These are phyloP conservation scores for Cryphonectria parasitica DNA, from an alignment of 2,329 filamentous ascomycete genomes.

Conservation along the genomic window DNA sequence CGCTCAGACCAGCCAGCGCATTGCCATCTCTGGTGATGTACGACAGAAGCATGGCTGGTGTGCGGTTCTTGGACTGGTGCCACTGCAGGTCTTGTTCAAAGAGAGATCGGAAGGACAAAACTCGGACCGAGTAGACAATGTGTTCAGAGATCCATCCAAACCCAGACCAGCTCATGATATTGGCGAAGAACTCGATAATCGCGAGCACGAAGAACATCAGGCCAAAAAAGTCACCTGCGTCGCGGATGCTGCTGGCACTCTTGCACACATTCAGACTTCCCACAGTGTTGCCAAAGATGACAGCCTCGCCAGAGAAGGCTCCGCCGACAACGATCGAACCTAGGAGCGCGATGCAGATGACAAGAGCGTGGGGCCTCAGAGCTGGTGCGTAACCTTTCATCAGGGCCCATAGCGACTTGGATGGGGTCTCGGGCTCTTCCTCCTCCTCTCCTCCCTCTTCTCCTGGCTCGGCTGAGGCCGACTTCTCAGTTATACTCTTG, in stretches of 20 bases:
- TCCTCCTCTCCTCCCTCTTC: slow-evolving; percentile 16
- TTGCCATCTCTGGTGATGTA: slow-evolving; percentile 72
- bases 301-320: slow-evolving; percentile 59
- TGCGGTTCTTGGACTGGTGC: slow-evolving; percentile 69
- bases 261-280: slow-evolving; percentile 60
- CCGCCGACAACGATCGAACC: slow-evolving; percentile 58
- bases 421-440: slow-evolving; percentile 24
- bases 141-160: slow-evolving; percentile 63
- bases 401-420: slow-evolving; percentile 22
- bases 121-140: slow-evolving; percentile 58
- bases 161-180: slow-evolving; percentile 57
- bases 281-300: slow-evolving; percentile 65
- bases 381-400: slow-evolving; percentile 23
- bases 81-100: slow-evolving; percentile 63
- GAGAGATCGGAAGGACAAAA: slow-evolving; percentile 59
- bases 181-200: slow-evolving; percentile 62
- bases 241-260: slow-evolving; percentile 49
- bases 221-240: slow-evolving; percentile 56
- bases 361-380: slow-evolving; percentile 19
- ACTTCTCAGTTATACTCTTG: neutral
- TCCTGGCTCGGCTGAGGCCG: neutral
- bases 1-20: slow-evolving; percentile 69
- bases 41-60: slow-evolving; percentile 64
- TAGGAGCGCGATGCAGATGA: slow-evolving; percentile 51
- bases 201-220: slow-evolving; percentile 65